These are phyloP conservation scores for Laguncularia racemosa DNA, from an alignment of 345 rosid species.

Conservation along the genomic window DNA sequence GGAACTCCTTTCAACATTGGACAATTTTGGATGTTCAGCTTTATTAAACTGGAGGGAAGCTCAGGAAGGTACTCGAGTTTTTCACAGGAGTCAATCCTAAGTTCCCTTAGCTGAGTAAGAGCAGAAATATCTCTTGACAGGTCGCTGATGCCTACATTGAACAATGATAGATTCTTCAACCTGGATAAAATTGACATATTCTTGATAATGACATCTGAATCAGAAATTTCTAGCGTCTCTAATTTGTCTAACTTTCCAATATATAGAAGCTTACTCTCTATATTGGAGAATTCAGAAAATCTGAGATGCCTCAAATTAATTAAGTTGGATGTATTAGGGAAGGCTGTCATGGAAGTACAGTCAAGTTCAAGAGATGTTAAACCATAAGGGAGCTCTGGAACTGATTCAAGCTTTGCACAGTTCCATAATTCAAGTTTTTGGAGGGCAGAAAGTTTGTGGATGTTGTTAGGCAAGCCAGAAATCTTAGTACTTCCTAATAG, in stretches of 20 bases:
- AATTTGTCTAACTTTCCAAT: conserved; percentile 5
- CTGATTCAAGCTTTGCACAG: background rate
- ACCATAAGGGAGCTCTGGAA: background rate
- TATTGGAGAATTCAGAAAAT: too few species aligned
- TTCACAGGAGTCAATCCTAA: background rate
- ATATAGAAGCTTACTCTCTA: too few species aligned
- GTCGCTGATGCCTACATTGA: background rate
- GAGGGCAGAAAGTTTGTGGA: conserved; percentile 2
- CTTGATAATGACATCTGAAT: too few species aligned
- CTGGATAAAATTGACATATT: too few species aligned
- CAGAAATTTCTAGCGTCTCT: background rate
- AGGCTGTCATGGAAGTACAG: too few species aligned
- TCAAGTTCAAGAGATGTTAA: too few species aligned
- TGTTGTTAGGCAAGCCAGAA: conserved; percentile 3
- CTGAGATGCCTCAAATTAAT: background rate
- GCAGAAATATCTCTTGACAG: background rate
- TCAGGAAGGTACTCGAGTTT: background rate
- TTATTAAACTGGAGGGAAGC: conserved; percentile 1
- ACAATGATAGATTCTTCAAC: too few species aligned
- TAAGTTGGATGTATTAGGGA: conserved; percentile 1
- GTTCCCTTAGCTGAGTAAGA: conserved; percentile 4
- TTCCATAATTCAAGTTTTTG: background rate
- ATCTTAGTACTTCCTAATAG: background rate
- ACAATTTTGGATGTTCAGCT: background rate
- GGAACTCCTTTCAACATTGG: background rate